These are phyloP conservation scores for Alternaria novae-zelandiae DNA, from an alignment of 2,329 filamentous ascomycete species.

Conservation along the genomic window DNA sequence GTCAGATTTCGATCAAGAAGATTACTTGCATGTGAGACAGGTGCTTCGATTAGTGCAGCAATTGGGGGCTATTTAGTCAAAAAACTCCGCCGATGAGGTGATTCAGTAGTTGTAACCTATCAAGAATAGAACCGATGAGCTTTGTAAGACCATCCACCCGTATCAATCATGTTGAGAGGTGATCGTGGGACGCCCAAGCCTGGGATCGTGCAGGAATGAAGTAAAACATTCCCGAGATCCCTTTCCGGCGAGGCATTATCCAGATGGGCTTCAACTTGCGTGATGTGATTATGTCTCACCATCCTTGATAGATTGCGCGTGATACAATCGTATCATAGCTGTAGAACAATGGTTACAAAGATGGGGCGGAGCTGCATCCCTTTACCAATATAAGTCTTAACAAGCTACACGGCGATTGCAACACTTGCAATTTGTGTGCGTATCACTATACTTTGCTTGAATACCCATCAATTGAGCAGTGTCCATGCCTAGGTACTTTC, in stretches of 20 bases:
- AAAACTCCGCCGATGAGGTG: background rate
- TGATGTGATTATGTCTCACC: background rate
- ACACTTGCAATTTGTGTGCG: background rate
- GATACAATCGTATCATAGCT: background rate
- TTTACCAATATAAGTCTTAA: background rate
- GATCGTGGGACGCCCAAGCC: background rate
- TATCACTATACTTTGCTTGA: background rate
- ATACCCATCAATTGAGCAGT: fast-evolving
- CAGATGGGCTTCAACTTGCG: background rate
- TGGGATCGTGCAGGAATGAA: background rate
- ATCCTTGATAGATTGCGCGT: background rate
- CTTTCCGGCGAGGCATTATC: background rate
- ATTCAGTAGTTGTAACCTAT: background rate
- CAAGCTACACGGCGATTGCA: background rate
- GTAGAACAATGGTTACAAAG: background rate
- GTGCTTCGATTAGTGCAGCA: background rate
- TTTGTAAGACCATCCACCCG: background rate
- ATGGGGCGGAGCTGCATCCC: background rate
- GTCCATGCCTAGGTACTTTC: background rate
- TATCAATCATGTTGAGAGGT: background rate
- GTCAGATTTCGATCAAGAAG: background rate
- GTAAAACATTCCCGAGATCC: background rate
- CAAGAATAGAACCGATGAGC: background rate
- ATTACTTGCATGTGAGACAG: background rate
- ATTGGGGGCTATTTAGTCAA: background rate